Evolutionary conservation across 768 basidiomycete species (phyloP).

Genomic region (Kwoniella newhampshirensis): DNA sequence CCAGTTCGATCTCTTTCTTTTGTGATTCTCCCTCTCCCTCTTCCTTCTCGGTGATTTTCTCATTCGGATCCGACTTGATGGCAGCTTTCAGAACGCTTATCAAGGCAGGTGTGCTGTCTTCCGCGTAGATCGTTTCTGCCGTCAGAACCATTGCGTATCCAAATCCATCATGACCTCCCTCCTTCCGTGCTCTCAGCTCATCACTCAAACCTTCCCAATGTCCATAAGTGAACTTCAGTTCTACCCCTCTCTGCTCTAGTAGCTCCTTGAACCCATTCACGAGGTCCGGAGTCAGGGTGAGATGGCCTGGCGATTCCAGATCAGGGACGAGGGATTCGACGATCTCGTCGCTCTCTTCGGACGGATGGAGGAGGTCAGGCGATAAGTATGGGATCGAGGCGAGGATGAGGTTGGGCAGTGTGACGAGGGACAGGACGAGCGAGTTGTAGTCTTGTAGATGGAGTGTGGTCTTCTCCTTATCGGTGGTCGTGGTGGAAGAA

Average conservation of each 20-base stretch:
- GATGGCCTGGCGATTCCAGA: slow-evolving; percentile 59
- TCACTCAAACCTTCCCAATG: slow-evolving; percentile 62
- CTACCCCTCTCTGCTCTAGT: slow-evolving; percentile 60
- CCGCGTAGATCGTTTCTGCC: slow-evolving; percentile 87
- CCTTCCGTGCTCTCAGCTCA: slow-evolving; percentile 3
- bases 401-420: slow-evolving; percentile 54
- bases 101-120: slow-evolving; percentile 65
- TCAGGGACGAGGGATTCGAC: slow-evolving; percentile 43
- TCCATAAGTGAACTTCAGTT: slow-evolving; percentile 74
- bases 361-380: slow-evolving; percentile 23
- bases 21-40: slow-evolving; percentile 9
- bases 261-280: slow-evolving; percentile 66
- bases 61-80: neutral
- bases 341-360: slow-evolving; percentile 38
- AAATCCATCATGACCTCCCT: neutral
- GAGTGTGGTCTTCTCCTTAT: slow-evolving; percentile 57
- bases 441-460: slow-evolving; percentile 91
- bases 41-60: slow-evolving; percentile 2
- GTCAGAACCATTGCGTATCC: slow-evolving; percentile 74
- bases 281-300: slow-evolving; percentile 67
- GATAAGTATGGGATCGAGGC: slow-evolving; percentile 39
- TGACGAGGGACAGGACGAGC: slow-evolving; percentile 69
- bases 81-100: slow-evolving; percentile 31
- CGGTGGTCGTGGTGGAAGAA: neutral
- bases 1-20: slow-evolving; percentile 16